phyloP scores from a whole-genome alignment of 2,329 filamentous ascomycete genomes.

The Alternaria panax region DNA sequence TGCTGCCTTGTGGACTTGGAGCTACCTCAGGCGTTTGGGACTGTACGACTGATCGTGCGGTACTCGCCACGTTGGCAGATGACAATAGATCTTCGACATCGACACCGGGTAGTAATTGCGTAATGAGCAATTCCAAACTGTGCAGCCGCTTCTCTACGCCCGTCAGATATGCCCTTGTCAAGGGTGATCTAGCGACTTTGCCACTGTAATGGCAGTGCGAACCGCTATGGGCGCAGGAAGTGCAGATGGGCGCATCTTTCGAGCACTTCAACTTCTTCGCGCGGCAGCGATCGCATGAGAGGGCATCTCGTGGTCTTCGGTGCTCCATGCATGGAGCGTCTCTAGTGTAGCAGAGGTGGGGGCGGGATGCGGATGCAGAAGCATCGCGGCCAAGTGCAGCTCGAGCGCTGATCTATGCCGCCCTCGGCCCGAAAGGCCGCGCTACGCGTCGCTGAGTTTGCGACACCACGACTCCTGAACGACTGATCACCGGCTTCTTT shows the following conservation, averaged over 20 bases:
- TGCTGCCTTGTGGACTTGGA: conserved; percentile 22
- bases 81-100: conserved; percentile 29
- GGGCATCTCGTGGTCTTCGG: conserved; percentile 25
- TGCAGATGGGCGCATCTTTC: conserved; percentile 33
- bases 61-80: conserved; percentile 21
- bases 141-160: conserved; percentile 32
- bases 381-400: conserved; percentile 5
- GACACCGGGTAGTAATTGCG: conserved; percentile 31
- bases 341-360: conserved; percentile 17
- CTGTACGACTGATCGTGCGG: conserved; percentile 7
- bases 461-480: background rate
- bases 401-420: conserved; percentile 8
- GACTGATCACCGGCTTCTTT: background rate
- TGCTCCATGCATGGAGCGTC: conserved; percentile 32
- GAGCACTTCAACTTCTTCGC: conserved; percentile 40
- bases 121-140: conserved; percentile 26
- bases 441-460: background rate
- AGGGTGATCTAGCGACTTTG: conserved; percentile 31
- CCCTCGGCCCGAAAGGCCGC: conserved; percentile 6
- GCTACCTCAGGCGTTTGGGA: conserved; percentile 19
- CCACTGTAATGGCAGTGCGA: conserved; percentile 35
- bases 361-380: conserved; percentile 14
- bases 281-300: conserved; percentile 35
- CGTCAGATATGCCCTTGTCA: conserved; percentile 36
- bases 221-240: conserved; percentile 27